Evolutionary conservation across 2,329 filamentous ascomycete genomes (phyloP).

Genomic region (Ascochyta lentis): DNA sequence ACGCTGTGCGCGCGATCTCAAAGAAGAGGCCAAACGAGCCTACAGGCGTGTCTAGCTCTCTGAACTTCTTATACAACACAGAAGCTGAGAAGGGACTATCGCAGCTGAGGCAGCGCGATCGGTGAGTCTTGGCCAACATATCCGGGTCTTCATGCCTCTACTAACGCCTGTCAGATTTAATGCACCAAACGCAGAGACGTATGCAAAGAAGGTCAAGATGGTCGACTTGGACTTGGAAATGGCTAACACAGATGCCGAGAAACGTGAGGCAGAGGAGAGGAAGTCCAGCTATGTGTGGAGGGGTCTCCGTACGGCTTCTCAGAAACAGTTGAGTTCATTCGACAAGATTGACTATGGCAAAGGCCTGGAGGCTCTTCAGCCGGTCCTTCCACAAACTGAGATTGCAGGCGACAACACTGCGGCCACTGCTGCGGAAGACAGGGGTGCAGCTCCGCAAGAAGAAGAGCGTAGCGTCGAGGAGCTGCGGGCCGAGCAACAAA

Average conservation of each 20-base stretch:
- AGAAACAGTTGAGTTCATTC: constrained; percentile 75
- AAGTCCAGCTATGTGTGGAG: constrained; percentile 93
- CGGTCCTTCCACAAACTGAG: constrained; percentile 43
- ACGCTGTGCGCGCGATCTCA: constrained; percentile 70
- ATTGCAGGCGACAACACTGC: constrained; percentile 43
- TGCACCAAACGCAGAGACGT: constrained; percentile 72
- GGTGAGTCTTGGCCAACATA: constrained; percentile 50
- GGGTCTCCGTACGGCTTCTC: constrained; percentile 79
- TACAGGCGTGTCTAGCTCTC: constrained; percentile 23
- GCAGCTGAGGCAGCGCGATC: constrained; percentile 68
- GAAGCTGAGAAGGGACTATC: constrained; percentile 68
- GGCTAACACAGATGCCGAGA: constrained; percentile 70
- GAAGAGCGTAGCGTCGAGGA: constrained; percentile 49
- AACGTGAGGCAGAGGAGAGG: constrained; percentile 65
- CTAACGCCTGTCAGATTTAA: constrained; percentile 62
- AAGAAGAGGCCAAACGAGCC: constrained; percentile 71
- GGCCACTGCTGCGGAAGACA: constrained; percentile 44
- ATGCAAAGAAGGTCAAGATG: constrained; percentile 75
- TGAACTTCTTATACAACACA: constrained; percentile 75
- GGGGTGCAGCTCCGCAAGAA: constrained; percentile 46
- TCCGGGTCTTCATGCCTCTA: constrained; percentile 9
- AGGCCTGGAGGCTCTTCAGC: constrained; percentile 63
- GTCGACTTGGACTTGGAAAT: constrained; percentile 89
- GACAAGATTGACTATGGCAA: constrained; percentile 83
- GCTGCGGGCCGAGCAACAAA: constrained; percentile 47